phyloP scores from a whole-genome alignment of 768 basidiomycete species.

The Atractiella rhizophila region DNA sequence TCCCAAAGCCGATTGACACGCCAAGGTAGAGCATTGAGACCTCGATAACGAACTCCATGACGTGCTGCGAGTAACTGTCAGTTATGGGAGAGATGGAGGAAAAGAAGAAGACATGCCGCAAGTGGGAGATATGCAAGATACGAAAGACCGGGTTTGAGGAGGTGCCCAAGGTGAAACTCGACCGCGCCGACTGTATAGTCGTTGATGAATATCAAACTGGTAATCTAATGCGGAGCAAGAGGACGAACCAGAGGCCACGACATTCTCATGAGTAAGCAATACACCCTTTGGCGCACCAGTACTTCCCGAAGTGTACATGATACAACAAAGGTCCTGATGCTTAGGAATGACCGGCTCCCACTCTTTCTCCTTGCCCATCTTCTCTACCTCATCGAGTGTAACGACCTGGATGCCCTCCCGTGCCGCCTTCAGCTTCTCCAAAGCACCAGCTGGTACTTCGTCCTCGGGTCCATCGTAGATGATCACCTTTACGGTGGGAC shows the following conservation, averaged over 20 bases:
- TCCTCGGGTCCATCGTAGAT: conserved; percentile 49
- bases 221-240: background rate
- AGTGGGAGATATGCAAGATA: conserved; percentile 78
- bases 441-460: conserved; percentile 19
- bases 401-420: conserved; percentile 32
- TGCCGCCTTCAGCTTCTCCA: conserved; percentile 35
- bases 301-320: conserved; percentile 71
- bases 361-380: conserved; percentile 35
- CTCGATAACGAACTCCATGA: conserved; percentile 87
- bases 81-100: background rate
- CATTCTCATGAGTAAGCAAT: conserved; percentile 59
- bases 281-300: conserved; percentile 92
- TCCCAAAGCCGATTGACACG: conserved; percentile 63
- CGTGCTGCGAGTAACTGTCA: conserved; percentile 24
- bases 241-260: conserved; percentile 37
- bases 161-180: conserved; percentile 37
- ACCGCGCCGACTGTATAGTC: conserved; percentile 40
- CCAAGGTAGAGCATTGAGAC: conserved; percentile 46
- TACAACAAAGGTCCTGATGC: conserved; percentile 33
- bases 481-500: conserved; percentile 49
- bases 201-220: conserved; percentile 1
- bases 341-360: conserved; percentile 31
- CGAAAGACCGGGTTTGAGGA: conserved; percentile 28
- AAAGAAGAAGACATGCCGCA: conserved; percentile 22
- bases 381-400: conserved; percentile 44